Evolutionary conservation across 1,139 yeast genomes (phyloP), one percentile per base, ranked within the genome.

Genomic region (Debaryomyces sp.): DNA sequence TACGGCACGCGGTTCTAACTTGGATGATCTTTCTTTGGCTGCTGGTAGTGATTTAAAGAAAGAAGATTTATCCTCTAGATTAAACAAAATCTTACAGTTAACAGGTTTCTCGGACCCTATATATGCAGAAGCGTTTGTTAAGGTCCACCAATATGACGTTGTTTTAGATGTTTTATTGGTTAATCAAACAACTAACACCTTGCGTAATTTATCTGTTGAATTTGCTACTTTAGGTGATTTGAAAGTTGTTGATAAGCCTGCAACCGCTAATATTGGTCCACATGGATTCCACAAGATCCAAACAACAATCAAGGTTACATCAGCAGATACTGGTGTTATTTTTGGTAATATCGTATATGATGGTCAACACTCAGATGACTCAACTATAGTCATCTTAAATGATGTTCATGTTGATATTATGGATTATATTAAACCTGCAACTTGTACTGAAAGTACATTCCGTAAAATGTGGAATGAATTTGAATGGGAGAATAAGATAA

Each of bases 401-500:
- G 99, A 94, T 66, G 91, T 95, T 49, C 97, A 94, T 65, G 92
- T 94, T 53, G 97, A 94, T 66, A 90, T 94, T 51, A 89, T 94
- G 94, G 98, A 94, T 70, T 95, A 95, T 73, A 92, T 95, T 67
- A 90, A 89, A 67, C 98, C 99, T 22, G 96, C 96, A 12, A 80
- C 82, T 24, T 90, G 97, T 68, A 75, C 91, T 15, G 99, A 94
- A 69, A 83, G 85, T 45, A 87, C 83, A 58, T 95, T 95, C 89
- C 89, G 99, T 62, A 83, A 85, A 61, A 92, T 92, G 98, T 95
- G 99, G 99, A 89, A 91, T 67, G 98, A 92, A 68, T 95, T 95
- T 66, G 99, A 95, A 73, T 95, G 99, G 99, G 99, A 95, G 71
- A 95, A 95, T 74, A 95, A 95, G 75, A 94, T 95, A 62, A 89